Evolutionary conservation across 257 asterid species (phyloP).

Genomic region (Lycium ferocissimum): DNA sequence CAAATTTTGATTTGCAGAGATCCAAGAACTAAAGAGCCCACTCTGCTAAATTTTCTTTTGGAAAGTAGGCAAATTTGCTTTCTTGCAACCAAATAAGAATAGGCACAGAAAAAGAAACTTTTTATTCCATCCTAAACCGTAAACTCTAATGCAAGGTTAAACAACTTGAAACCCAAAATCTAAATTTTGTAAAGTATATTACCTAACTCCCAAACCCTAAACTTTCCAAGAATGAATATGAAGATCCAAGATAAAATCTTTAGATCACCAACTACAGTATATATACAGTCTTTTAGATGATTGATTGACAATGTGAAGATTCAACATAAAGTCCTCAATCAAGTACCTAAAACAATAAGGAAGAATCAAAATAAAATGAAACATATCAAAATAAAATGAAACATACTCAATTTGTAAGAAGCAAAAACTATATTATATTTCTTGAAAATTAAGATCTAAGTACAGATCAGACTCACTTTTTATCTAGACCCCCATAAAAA

Average conservation of each 20-base stretch:
- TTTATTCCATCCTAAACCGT: neutral
- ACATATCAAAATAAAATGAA: neutral
- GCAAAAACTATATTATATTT: neutral
- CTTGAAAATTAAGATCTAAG: conserved; percentile 26
- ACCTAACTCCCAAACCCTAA: neutral
- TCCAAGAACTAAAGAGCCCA: neutral
- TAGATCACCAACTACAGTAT: neutral
- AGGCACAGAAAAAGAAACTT: neutral
- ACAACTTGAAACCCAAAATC: conserved; percentile 6
- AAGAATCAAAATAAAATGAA: neutral
- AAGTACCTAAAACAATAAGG: neutral
- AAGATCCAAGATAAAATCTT: conserved; percentile 1
- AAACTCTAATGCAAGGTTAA: neutral
- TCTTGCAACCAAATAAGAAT: conserved; percentile 8
- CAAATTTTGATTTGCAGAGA: no score
- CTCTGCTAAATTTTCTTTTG: neutral
- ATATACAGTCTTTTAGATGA: neutral
- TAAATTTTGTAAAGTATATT: neutral
- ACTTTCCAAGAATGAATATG: neutral
- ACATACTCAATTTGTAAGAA: neutral
- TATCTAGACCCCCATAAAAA: conserved; percentile 13
- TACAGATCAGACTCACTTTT: conserved; percentile 24
- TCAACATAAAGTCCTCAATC: neutral
- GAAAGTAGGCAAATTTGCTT: neutral
- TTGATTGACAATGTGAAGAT: neutral